Evolutionary conservation across 2,329 filamentous ascomycete genomes (phyloP), one percentile per base, ranked within the genome.

Genomic region (Venturia carpophila): DNA sequence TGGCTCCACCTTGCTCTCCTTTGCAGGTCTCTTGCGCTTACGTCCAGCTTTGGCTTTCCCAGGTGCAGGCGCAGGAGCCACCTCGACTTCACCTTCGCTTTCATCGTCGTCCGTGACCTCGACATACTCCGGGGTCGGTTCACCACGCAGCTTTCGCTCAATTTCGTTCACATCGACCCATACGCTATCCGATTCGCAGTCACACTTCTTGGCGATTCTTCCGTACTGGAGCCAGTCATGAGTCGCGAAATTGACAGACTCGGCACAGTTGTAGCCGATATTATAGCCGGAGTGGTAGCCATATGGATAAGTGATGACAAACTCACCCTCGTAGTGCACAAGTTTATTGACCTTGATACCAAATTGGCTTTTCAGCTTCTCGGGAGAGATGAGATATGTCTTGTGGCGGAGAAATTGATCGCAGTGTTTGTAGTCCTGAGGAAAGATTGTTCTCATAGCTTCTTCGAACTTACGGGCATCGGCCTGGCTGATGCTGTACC

Each of bases 211-310:
- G 19, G 94, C 94, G 70, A 96, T 92, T 71, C 92, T 91, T 27
- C 92, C 94, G 80, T 94, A 97, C 62, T 95, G 89, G 58, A 99
- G 79, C 94, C 94, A 99, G 39, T 91, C 89, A 69, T 97, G 92
- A 10, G 96, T 87, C 5, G 93, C 94, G 75, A 99, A 99, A 74
- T 99, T 99, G 78, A 99, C 94, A 9, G 94, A 96, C 74, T 99
- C 94, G 37, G 94, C 94, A 76, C 94, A 99, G 74, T 99, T 99
- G 79, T 99, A 99, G 19, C 95, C 94, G 45, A 99, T 80, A 71
- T 99, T 99, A 76, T 95, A 99, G 5, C 94, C 94, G 5, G 94
- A 99, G 73, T 99, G 94, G 74, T 99, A 99, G 27, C 94, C 94
- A 71, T 97, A 99, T 0, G 94, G 94, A 73, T 96, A 99, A 0